Base-by-base conservation (phyloP, 805 yeast species). In the Jamesozyma gamospora region DNA sequence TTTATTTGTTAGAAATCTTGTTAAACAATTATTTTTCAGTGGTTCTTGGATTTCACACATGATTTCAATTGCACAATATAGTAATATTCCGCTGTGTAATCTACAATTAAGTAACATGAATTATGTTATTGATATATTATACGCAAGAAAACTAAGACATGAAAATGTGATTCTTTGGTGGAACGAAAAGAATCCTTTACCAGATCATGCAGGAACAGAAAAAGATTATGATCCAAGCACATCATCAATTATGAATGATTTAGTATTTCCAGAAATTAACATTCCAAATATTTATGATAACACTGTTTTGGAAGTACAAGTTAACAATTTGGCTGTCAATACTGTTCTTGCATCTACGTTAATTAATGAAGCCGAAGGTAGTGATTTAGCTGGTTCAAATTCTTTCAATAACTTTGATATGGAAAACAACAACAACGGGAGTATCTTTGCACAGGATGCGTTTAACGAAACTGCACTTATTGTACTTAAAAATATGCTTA, bases 111-210 rank as follows among this genome's bases (percentile, higher is more conserved):
- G 82, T 42, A 82, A 84, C 46, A 69, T 79, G 61, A 79, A 83
- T 0, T 83, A 75, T 50, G 65, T 87, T 50, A 82, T 90, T 43
- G 99, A 92, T 59, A 71, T 90, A 32, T 78, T 78, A 40, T 92
- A 85, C 58, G 94, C 97, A 0, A 69, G 98, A 51, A 69, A 78
- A 37, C 68, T 92, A 41, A 66, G 66, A 15, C 70, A 75, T 35
- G 73, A 75, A 35, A 75, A 77, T 43, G 73, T 83, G 31, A 80
- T 90, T 5, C 64, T 94, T 25, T 92, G 98, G 97, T 92, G 98
- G 97, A 83, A 95, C 0, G 74, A 79, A 3, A 69, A 70, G 14
- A 43, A 51, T 15, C 82, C 90, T 1, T 60, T 72, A 34, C 90
- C 96, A 0, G 96, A 86, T 53, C 79, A 75, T 52, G 96, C 95